Evolutionary conservation across 306 rosid species (phyloP).

Genomic region (Hippophae gyantsensis): DNA sequence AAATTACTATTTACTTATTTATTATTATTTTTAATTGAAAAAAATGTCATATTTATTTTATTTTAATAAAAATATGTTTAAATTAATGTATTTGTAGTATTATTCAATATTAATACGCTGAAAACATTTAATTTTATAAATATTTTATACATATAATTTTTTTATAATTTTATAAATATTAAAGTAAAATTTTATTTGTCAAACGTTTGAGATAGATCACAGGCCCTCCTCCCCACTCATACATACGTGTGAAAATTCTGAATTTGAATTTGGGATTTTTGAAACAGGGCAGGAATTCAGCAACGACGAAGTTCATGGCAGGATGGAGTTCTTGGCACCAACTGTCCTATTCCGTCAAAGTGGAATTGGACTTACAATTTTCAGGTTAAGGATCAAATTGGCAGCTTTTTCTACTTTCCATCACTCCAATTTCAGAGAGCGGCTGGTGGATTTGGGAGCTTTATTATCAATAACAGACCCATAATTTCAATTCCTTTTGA

Average conservation of each 20-base stretch:
- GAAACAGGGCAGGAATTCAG: constrained; percentile 82
- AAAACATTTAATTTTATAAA: too few species aligned
- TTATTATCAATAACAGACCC: constrained; percentile 52
- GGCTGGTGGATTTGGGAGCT: constrained; percentile 81
- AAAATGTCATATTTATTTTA: too few species aligned
- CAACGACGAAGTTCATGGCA: constrained; percentile 88
- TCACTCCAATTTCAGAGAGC: constrained; percentile 89
- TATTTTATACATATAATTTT: too few species aligned
- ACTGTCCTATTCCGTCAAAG: constrained; percentile 91
- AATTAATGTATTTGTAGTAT: too few species aligned
- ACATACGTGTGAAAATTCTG: constrained; percentile 7
- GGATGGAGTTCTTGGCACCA: constrained; percentile 89
- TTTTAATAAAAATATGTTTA: too few species aligned
- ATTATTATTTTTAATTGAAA: too few species aligned
- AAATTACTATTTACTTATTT: too few species aligned
- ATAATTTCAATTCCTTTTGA: constrained; percentile 76
- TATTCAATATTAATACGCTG: too few species aligned
- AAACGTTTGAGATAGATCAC: too few species aligned
- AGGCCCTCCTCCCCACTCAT: too few species aligned
- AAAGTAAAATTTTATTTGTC: too few species aligned
- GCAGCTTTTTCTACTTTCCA: constrained; percentile 93
- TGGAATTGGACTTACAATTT: constrained; percentile 98
- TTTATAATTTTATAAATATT: too few species aligned
- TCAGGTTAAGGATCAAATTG: constrained; percentile 94
- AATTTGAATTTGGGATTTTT: constrained; percentile 10